These are phyloP conservation scores for Xylaria intraflava DNA, from an alignment of 495 filamentous ascomycete genomes.

Conservation along the genomic window DNA sequence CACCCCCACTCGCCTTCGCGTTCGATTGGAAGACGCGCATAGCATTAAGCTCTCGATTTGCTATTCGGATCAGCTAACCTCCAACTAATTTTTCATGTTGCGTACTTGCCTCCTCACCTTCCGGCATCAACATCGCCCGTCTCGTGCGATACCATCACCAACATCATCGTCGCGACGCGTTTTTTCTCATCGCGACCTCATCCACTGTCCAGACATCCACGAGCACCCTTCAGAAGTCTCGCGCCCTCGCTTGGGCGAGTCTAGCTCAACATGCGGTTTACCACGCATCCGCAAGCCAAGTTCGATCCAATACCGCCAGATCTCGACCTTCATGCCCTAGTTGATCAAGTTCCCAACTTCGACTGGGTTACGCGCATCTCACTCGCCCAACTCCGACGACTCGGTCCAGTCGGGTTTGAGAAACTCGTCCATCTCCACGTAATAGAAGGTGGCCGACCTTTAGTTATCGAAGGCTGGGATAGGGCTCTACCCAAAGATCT, in stretches of 20 bases:
- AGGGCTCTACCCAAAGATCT: slow-evolving; percentile 58
- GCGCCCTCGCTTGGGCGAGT: not conserved
- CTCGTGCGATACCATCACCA: not conserved
- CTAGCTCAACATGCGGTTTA: slow-evolving; percentile 54
- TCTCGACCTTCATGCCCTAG: slow-evolving; percentile 65
- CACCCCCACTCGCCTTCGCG: no score
- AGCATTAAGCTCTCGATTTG: no score
- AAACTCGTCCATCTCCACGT: slow-evolving; percentile 72
- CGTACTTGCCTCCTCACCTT: not conserved
- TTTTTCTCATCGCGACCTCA: not conserved
- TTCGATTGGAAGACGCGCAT: no score
- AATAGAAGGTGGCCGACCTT: slow-evolving; percentile 71
- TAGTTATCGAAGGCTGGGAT: slow-evolving; percentile 83
- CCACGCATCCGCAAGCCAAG: slow-evolving; percentile 56
- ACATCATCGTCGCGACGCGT: not conserved
- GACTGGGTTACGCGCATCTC: slow-evolving; percentile 70
- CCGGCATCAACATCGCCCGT: not conserved
- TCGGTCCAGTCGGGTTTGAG: slow-evolving; percentile 69
- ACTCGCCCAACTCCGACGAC: slow-evolving; percentile 62
- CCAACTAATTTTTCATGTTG: not conserved
- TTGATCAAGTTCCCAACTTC: slow-evolving; percentile 75
- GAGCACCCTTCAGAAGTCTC: not conserved
- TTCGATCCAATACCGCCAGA: slow-evolving; percentile 84
- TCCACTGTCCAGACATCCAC: not conserved
- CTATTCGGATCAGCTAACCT: no score